A percentile compares a stretch with the other conserved stretches of the same genome.
These are phyloP conservation scores for Vicia sativa DNA, from an alignment of 306 rosid species.

Conservation along the genomic window DNA sequence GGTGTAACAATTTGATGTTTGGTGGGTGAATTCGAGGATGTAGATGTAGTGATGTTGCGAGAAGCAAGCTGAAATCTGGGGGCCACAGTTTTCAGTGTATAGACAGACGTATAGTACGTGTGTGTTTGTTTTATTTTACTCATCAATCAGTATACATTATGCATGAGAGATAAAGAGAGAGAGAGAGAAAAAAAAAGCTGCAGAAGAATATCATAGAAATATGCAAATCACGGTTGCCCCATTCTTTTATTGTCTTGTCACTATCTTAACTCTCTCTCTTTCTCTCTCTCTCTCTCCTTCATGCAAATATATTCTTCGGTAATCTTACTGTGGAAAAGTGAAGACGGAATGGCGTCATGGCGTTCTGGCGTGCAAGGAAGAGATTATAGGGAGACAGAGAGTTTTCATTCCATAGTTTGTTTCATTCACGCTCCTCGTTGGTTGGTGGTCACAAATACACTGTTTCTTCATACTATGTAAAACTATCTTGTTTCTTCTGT, in stretches of 20 bases:
- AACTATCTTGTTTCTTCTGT: neutral
- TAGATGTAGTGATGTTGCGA: constrained; percentile 45
- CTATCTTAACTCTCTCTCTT: constrained; percentile 67
- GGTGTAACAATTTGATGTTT: too few species aligned
- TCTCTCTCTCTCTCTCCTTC: constrained; percentile 29
- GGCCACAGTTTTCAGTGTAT: constrained; percentile 47
- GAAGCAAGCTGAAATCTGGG: constrained; percentile 49
- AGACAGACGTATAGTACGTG: neutral
- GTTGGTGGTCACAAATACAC: neutral
- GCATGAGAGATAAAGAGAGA: constrained; percentile 18
- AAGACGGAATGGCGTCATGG: neutral
- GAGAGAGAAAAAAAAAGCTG: constrained; percentile 56
- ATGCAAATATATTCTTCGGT: neutral
- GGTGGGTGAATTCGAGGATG: constrained; percentile 23
- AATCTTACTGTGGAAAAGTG: neutral
- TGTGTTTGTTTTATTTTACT: neutral
- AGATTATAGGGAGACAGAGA: neutral
- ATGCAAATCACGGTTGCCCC: constrained; percentile 84
- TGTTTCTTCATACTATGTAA: neutral
- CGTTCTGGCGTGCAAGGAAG: neutral
- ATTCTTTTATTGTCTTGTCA: constrained; percentile 72
- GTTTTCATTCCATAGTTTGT: neutral
- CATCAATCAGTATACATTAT: neutral
- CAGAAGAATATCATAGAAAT: constrained; percentile 70
- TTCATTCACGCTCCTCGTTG: neutral